Evolutionary conservation across 371 early-diverging fungal genomes (phyloP), one percentile per base, ranked within the genome.

Genomic region (Actinomortierella wolfii): DNA sequence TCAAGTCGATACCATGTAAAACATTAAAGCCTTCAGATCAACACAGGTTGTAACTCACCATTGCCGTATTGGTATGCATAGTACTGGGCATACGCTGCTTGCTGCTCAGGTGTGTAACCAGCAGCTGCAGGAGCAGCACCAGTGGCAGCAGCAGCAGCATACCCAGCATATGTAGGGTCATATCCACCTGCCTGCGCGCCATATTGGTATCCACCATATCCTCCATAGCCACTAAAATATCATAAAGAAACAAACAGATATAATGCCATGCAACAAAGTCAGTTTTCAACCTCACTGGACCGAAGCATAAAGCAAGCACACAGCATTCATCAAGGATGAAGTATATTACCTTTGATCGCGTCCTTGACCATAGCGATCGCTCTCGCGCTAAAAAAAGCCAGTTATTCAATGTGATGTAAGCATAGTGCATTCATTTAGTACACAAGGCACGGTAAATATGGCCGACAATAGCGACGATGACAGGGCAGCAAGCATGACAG

Each of bases 1-100:
- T 78, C 79, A 47, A 77, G 77, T 51, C 59, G 78, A 40, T 78
- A 81, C 65, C 79, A 80, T 45, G 46, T 40, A 9, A 48, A 39
- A 25, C 2, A 28, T 7, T 17, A 40, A 46, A 54, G 13, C 8
- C 47, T n/a, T 26, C 25, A 17, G 42, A 49, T 50, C 46, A 48
- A 15, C 11, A 17, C 57, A 9, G 14, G 25, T 48, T 13, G 21
- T 25, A 21, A 44, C 59, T 47, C 28, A 61, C 69, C 69, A 18
- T 61, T 45, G 25, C 61, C 54, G 20, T 68, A 68, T 45, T 65
- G 67, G 39, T 68, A 65, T 3, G 66, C 69, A 29, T 76, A 62
- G 61, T 68, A 66, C 29, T 76, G 71, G 18, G 71, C 71, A 61
- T 71, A 71, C 9, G 66, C 71, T 25, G 71, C 76, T 24, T 68